Base-by-base conservation (phyloP, 2,329 filamentous ascomycete genomes). In the Acephala macrosclerotiorum region DNA sequence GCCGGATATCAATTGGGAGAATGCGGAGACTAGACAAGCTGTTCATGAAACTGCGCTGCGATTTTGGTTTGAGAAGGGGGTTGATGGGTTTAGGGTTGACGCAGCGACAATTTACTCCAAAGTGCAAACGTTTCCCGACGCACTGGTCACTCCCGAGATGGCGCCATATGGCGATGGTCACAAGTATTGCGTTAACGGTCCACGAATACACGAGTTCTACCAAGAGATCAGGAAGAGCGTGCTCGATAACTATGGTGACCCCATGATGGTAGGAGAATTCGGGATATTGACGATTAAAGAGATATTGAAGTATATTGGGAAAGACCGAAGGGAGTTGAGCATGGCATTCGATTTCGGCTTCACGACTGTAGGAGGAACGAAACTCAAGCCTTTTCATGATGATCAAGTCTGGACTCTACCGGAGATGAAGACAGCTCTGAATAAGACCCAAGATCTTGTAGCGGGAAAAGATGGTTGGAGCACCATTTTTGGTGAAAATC, bases 1-100 rank as follows among this genome's bases (percentile, higher is more conserved):
- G 75, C 92, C 92, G 0, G 93, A 96, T 71, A 82, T 96, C 16
- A 96, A 96, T 78, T 96, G 91, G 91, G 91, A 94, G 73, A 91
- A 90, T 64, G 82, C 83, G 0, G 86, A 86, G 18, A 85, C 90
- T 0, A 84, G 91, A 22, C 79, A 86, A 53, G 91, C 90, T 1
- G 87, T 93, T 6, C 91, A 93, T 75, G 83, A 89, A 36, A 84
- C 90, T 4, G n/a, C 45, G n/a, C 91, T 94, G 85, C 84, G 85
- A 36, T 95, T 94, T 75, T 96, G 92, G 92, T 84, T 95, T 0
- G 81, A 91, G 57, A 85, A 87, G 36, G 91, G 91, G 2, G 88
- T 91, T 0, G 86, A 90, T 51, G 90, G 90, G 3, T 93, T 92
- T 80, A 85, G 90, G 12, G 86, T 92, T 78, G 90, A 92, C 72